Evolutionary conservation across 2,329 filamentous ascomycete species (phyloP).

Genomic region (Escovopsis sp.): DNA sequence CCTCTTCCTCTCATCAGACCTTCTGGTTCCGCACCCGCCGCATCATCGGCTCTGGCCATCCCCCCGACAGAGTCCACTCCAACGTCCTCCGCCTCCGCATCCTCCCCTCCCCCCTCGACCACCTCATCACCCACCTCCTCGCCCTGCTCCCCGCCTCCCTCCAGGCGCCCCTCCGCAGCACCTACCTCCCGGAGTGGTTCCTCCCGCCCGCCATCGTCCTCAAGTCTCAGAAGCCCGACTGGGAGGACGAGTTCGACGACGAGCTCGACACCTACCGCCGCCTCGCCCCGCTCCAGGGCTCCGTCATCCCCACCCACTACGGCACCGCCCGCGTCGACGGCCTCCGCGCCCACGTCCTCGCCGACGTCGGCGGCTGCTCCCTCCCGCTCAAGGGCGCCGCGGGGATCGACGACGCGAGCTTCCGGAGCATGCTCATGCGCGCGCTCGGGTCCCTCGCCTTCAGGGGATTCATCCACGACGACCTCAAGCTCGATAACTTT

Average conservation of each 20-base stretch:
- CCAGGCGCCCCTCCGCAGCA: constrained; percentile 2
- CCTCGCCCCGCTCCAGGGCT: constrained; percentile 10
- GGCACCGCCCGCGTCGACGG: constrained; percentile 8
- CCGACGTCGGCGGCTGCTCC: constrained; percentile 10
- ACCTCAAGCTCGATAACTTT: constrained; percentile 11
- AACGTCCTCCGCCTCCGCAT: constrained; percentile 9
- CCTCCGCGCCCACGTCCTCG: constrained; percentile 10
- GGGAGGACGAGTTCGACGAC: constrained; percentile 14
- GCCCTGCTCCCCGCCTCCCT: constrained; percentile 4
- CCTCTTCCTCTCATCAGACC: not conserved
- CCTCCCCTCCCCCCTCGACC: constrained; percentile 2
- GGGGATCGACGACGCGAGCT: constrained; percentile 5
- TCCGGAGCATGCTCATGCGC: constrained; percentile 14
- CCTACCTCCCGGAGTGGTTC: constrained; percentile 7
- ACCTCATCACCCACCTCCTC: constrained; percentile 3
- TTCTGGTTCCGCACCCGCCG: constrained; percentile 5
- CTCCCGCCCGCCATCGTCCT: constrained; percentile 8
- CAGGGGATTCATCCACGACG: constrained; percentile 8
- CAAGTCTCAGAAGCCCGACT: constrained; percentile 10
- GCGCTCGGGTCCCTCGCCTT: constrained; percentile 9
- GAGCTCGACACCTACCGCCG: constrained; percentile 10
- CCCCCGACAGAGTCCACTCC: constrained; percentile 4
- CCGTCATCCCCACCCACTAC: constrained; percentile 10
- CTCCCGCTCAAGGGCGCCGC: constrained; percentile 9
- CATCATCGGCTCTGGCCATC: constrained; percentile 5